Evolutionary conservation across 1,139 yeast species (phyloP).

Genomic region (Zygoascus hellenicus): DNA sequence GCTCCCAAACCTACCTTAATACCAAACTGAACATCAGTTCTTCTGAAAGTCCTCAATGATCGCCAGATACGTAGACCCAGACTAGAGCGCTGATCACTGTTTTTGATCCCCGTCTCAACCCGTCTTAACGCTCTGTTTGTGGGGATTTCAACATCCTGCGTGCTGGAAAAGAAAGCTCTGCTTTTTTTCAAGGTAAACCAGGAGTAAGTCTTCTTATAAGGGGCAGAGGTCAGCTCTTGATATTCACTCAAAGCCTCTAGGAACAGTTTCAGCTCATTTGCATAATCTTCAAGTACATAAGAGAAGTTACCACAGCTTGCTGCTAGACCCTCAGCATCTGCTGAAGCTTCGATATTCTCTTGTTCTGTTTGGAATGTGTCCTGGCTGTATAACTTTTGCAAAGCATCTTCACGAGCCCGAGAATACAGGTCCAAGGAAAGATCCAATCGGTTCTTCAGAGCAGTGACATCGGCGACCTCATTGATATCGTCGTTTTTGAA

Average conservation of each 20-base stretch:
- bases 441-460: constrained; percentile 45
- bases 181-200: constrained; percentile 35
- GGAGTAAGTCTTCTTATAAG: constrained; percentile 35
- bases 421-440: constrained; percentile 53
- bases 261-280: constrained; percentile 50
- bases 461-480: constrained; percentile 37
- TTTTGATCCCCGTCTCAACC: neutral
- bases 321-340: constrained; percentile 74
- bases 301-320: constrained; percentile 83
- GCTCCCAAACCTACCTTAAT: constrained; percentile 78
- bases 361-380: constrained; percentile 41
- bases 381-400: constrained; percentile 54
- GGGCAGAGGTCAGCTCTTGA: constrained; percentile 21
- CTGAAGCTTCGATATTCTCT: constrained; percentile 36
- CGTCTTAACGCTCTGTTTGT: neutral
- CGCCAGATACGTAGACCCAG: constrained; percentile 38
- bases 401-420: constrained; percentile 51
- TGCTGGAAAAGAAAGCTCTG: neutral
- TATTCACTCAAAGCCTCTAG: constrained; percentile 45
- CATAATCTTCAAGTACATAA: constrained; percentile 56
- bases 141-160: neutral
- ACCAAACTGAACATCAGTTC: constrained; percentile 73
- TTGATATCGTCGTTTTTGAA: constrained; percentile 40
- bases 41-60: constrained; percentile 40
- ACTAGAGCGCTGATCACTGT: neutral